phyloP scores from a whole-genome alignment of 179 eudicot species.

The Sideroxylon spinosum region DNA sequence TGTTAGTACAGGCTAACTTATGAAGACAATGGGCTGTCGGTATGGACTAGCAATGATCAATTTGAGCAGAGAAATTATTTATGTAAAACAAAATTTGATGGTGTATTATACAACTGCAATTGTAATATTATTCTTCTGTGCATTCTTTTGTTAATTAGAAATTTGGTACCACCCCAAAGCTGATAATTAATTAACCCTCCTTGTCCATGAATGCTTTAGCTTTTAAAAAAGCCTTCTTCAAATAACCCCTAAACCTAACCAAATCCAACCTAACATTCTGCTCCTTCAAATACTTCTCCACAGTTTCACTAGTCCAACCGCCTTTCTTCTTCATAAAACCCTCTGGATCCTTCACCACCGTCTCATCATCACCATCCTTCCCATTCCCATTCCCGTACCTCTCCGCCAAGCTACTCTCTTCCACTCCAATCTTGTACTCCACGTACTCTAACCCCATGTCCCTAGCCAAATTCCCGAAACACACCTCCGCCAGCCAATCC shows the following conservation, averaged over 20 bases:
- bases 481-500: conserved; percentile 36
- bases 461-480: conserved; percentile 45
- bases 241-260: conserved; percentile 36
- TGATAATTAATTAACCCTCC: too few species aligned
- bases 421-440: conserved; percentile 41
- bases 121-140: conserved; percentile 13
- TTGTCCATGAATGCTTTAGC: conserved; percentile 38
- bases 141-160: conserved; percentile 15
- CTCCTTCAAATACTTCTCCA: conserved; percentile 41
- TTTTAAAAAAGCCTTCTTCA: conserved; percentile 35
- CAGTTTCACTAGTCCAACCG: conserved; percentile 31
- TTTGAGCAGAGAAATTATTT: conserved; percentile 10
- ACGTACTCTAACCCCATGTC: conserved; percentile 46
- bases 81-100: conserved; percentile 6
- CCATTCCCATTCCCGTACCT: conserved; percentile 29
- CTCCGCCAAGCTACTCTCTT: conserved; percentile 44
- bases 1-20: background rate
- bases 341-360: conserved; percentile 33
- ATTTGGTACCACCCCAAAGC: background rate
- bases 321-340: conserved; percentile 14
- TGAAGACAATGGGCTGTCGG: too few species aligned
- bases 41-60: conserved; percentile 3
- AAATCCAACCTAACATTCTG: conserved; percentile 49
- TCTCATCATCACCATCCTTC: conserved; percentile 10
- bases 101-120: background rate